Evolutionary conservation across 169 alveolate genomes (phyloP).

Genomic region (Cryptosporidium baileyi): DNA sequence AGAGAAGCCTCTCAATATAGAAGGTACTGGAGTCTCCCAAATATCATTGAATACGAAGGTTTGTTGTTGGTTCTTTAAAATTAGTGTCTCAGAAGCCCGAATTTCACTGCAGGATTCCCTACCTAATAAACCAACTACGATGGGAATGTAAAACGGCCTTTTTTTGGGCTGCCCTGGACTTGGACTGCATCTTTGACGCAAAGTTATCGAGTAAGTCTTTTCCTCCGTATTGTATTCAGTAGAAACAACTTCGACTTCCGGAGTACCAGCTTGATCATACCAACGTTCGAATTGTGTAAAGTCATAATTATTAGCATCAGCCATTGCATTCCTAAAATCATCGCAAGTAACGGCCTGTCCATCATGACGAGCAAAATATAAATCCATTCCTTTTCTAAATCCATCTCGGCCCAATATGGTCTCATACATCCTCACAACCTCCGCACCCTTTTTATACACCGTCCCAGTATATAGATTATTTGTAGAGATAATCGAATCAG

Average conservation of each 20-base stretch:
- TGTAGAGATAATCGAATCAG: constrained; percentile 88
- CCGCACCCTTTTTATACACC: constrained; percentile 93
- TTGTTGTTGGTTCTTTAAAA: constrained; percentile 80
- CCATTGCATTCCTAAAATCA: constrained; percentile 92
- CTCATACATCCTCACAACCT: constrained; percentile 93
- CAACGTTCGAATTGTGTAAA: constrained; percentile 88
- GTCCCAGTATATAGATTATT: constrained; percentile 92
- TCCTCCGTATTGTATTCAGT: constrained; percentile 53
- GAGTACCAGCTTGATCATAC: constrained; percentile 87
- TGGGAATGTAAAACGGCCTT: constrained; percentile 88
- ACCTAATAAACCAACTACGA: constrained; percentile 83
- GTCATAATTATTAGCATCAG: constrained; percentile 82
- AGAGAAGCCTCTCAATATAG: constrained; percentile 87
- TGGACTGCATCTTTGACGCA: constrained; percentile 84
- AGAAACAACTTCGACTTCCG: constrained; percentile 72
- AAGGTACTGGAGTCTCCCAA: constrained; percentile 83
- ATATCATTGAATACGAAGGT: constrained; percentile 78
- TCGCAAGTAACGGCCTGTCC: constrained; percentile 92
- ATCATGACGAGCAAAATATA: constrained; percentile 89
- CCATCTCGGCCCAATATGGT: constrained; percentile 90
- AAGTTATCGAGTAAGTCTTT: constrained; percentile 75
- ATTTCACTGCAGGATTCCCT: constrained; percentile 77
- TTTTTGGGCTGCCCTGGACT: constrained; percentile 86
- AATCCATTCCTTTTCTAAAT: constrained; percentile 89
- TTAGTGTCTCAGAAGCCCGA: constrained; percentile 73